Base-by-base conservation (phyloP, 2,329 filamentous ascomycete genomes). In the Alternaria novae-zelandiae region DNA sequence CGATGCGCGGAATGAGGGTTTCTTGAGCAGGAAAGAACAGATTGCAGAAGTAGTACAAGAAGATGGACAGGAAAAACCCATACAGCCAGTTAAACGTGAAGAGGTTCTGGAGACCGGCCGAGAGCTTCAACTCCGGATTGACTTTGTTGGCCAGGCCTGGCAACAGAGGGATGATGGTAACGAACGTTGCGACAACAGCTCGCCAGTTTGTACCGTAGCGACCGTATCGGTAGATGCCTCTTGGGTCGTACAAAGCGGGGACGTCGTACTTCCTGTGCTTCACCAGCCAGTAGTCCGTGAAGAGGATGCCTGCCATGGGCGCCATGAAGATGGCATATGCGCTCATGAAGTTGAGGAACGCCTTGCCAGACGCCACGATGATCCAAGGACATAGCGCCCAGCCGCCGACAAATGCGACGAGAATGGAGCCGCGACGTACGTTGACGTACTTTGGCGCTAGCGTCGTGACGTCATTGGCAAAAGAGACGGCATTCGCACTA, bases 81-180 rank as follows among this genome's bases (percentile, higher is more conserved):
- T 73, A 75, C 5, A 70, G 75, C 66, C 80, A 82, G 5, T 80
- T 79, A 67, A 77, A 80, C 7, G 80, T 72, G 47, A 80, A 81
- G 56, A 65, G 20, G 68, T 74, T 41, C 73, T 74, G 32, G 10
- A 67, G 54, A 7, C 65, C 65, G 1, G 45, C n/a, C 3, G 55
- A 73, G 72, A 69, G 64, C 7, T 61, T 53, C 4, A 70, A 30
- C 2, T 50, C 61, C 1, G 70, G 58, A n/a, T 70, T 66, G 47
- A 72, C 60, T 5, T 68, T 70, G 41, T 70, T 64, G 2, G 65
- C 70, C 5, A 74, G 54, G 9, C 64, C 67, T 15, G 72, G 71
- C 5, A 73, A 49, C 5, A 58, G 43, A 2, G 71, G 71, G 2
- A 61, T 58, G 46, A 74, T 64, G 4, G 61, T 58, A 13, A 70